Percentiles rank a stretch among this genome's conserved stretches.
Evolutionary conservation across 2,329 filamentous ascomycete species (phyloP).

Genomic region (Fusarium annulatum): DNA sequence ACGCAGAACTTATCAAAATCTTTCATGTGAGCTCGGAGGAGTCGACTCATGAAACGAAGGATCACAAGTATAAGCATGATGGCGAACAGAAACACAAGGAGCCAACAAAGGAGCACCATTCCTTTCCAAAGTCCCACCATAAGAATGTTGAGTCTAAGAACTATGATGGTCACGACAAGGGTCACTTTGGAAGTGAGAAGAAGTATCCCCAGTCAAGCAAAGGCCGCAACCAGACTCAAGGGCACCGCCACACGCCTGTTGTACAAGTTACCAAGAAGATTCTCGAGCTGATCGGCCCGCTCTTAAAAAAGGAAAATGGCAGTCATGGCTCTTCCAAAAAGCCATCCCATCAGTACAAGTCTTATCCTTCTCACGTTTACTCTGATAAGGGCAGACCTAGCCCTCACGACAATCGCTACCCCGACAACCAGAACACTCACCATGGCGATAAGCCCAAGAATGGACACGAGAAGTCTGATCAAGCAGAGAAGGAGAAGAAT

Average conservation of each 20-base stretch:
- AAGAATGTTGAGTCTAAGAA: background rate
- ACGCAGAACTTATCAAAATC: background rate
- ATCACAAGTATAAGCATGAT: background rate
- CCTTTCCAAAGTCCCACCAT: background rate
- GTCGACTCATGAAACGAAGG: background rate
- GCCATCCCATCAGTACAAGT: background rate
- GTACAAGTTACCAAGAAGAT: background rate
- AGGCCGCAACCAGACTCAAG: background rate
- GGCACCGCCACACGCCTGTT: background rate
- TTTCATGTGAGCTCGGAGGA: background rate
- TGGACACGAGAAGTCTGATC: background rate
- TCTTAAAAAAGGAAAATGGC: background rate
- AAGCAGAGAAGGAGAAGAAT: background rate
- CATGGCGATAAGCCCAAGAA: background rate
- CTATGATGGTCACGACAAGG: background rate
- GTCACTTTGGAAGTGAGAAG: background rate
- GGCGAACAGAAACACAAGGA: background rate
- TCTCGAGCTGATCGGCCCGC: background rate
- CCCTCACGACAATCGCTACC: background rate
- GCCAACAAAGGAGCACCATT: background rate
- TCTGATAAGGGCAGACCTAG: background rate
- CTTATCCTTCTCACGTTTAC: background rate
- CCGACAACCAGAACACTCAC: background rate
- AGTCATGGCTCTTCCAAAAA: background rate
- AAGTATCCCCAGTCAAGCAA: background rate